Base-by-base conservation (phyloP, 306 rosid genomes). In the Urtica urens region DNA sequence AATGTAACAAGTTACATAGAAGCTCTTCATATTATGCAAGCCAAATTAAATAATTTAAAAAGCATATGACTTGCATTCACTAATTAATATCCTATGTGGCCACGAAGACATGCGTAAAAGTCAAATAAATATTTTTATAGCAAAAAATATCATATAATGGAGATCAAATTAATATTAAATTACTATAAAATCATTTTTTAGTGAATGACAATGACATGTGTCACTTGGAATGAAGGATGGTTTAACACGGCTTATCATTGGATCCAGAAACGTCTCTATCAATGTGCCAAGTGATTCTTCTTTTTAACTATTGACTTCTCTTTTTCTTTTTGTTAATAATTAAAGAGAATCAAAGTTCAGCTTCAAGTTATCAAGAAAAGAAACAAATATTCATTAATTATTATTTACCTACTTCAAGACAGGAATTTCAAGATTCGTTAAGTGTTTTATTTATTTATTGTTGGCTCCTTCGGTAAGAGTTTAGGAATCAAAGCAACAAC, bases 171-270 rank as follows among this genome's bases (percentile, higher is more conserved):
- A 28, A 28, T 28, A 4, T 28, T 28, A 10, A 28, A 4, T 28
- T 4, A 4, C 10, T 28, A 10, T 23, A 21, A 20, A 46, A 25
- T 25, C 6, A 0, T 4, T 19, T 15, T 13, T 13, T 4, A 11
- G 34, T 14, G 35, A 23, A 7, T 37, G 46, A 38, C 5, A 9
- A 15, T 1, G 40, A 35, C 40, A 3, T 1, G 20, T 34, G 34
- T 22, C 58, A 23, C 58, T n/a, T 8, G 15, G 58, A n/a, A 53
- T 2, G 45, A 20, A 7, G 43, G 46, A 35, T 22, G 23, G 58
- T 9, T 22, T 35, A 37, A n/a, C 46, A 53, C 3, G 23, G 14
- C 3, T 24, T 21, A 7, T 53, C 23, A 23, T 37, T 52, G 58
- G 58, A 52, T 53, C 46, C 34, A 23, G 3, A 22, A 15, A 53